Evolutionary conservation across 768 basidiomycete genomes (phyloP).

Genomic region (Amanita phalloides): DNA sequence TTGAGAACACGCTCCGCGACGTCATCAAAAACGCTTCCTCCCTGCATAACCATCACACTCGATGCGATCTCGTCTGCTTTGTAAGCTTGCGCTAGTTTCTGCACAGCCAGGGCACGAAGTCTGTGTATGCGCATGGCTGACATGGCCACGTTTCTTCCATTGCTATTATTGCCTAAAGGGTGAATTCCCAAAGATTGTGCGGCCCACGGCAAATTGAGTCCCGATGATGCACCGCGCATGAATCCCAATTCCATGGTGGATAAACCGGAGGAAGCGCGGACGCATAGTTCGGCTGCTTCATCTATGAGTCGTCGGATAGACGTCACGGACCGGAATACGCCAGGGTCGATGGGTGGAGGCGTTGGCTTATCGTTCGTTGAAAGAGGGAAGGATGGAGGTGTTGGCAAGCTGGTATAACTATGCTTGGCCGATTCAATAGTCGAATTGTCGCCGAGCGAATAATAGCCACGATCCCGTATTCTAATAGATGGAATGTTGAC

Average conservation of each 20-base stretch:
- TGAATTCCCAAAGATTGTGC: constrained; percentile 58
- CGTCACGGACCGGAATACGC: constrained; percentile 69
- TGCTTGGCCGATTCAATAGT: constrained; percentile 31
- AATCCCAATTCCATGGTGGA: constrained; percentile 66
- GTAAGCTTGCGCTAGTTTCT: constrained; percentile 81
- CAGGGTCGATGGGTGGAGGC: constrained; percentile 84
- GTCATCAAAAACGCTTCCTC: constrained; percentile 86
- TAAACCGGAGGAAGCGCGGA: constrained; percentile 79
- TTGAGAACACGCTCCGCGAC: constrained; percentile 81
- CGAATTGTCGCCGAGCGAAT: constrained; percentile 30
- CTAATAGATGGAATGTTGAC: constrained; percentile 21
- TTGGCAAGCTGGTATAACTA: constrained; percentile 22
- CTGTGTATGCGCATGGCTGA: constrained; percentile 77
- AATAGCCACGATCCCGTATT: constrained; percentile 36
- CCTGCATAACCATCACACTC: constrained; percentile 93
- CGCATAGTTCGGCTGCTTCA: constrained; percentile 80
- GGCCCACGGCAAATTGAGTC: constrained; percentile 44
- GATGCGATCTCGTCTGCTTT: constrained; percentile 85
- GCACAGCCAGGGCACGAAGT: constrained; percentile 71
- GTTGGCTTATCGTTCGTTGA: constrained; percentile 56
- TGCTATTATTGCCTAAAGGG: constrained; percentile 37
- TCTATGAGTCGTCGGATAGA: constrained; percentile 76
- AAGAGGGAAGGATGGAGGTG: constrained; percentile 36
- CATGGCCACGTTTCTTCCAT: constrained; percentile 73
- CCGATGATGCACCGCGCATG: constrained; percentile 33